Percentiles rank a stretch among this genome's conserved stretches.
Conservation (phyloP, 805 yeast genomes). For the Candida ficus region DNA sequence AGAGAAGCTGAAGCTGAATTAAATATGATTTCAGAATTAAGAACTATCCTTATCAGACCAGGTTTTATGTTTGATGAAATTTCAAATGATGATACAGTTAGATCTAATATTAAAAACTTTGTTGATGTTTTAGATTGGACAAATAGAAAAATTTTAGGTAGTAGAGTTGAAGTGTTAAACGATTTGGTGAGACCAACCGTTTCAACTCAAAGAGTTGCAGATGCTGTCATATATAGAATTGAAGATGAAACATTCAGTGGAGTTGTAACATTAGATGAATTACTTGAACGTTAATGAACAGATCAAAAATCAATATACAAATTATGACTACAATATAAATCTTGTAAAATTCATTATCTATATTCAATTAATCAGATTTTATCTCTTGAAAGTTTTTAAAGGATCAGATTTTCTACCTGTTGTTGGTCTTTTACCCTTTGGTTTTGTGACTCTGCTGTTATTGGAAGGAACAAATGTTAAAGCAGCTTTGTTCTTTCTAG, state of each 20-base stretch:
- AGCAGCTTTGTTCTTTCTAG: conserved; percentile 48
- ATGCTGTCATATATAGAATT: conserved; percentile 49
- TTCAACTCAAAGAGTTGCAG: conserved; percentile 66
- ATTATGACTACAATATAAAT: not conserved
- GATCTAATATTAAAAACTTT: conserved; percentile 38
- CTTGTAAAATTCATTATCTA: not conserved
- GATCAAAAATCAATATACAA: not conserved
- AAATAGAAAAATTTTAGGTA: conserved; percentile 36
- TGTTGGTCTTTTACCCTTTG: conserved; percentile 6
- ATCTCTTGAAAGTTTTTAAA: conserved; percentile 47
- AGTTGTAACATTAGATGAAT: conserved; percentile 52
- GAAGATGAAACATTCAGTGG: conserved; percentile 48
- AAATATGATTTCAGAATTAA: conserved; percentile 37
- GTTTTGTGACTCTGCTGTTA: conserved; percentile 31
- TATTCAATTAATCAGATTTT: conserved; percentile 1
- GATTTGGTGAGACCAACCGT: conserved; percentile 54
- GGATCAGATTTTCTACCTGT: conserved; percentile 51
- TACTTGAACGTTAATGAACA: conserved; percentile 18
- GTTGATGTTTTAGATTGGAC: conserved; percentile 40
- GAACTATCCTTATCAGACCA: conserved; percentile 69
- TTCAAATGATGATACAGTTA: conserved; percentile 26
- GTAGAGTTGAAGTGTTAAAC: conserved; percentile 36
- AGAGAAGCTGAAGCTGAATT: conserved; percentile 68
- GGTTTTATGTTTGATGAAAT: conserved; percentile 73
- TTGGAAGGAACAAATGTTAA: conserved; percentile 74